Percentiles rank a stretch among this genome's conserved stretches.
Conservation (phyloP, 2,329 filamentous ascomycete species). For the Pseudogymnoascus destructans region DNA sequence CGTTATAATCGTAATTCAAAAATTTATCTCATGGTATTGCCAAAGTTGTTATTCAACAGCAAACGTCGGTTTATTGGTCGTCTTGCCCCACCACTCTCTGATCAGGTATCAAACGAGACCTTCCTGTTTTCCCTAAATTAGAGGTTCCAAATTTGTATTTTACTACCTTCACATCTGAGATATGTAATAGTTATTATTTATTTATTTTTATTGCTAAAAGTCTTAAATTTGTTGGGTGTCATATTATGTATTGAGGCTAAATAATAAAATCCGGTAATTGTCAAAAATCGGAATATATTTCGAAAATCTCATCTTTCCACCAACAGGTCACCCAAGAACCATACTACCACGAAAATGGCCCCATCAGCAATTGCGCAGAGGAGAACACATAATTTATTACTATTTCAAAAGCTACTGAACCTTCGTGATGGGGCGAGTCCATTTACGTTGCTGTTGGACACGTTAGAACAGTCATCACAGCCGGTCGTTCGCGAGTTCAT, state of each 20-base stretch:
- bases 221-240: not conserved
- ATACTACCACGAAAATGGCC: constrained; percentile 33
- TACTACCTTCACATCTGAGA: not conserved
- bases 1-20: not conserved
- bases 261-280: not conserved
- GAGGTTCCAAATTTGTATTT: not conserved
- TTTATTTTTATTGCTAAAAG: not conserved
- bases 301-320: not conserved
- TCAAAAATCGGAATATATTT: not conserved
- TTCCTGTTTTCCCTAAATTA: not conserved
- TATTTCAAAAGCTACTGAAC: constrained; percentile 71
- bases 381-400: constrained; percentile 69
- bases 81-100: not conserved
- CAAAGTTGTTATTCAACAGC: not conserved
- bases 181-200: not conserved
- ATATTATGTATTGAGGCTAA: not conserved
- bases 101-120: not conserved
- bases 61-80: not conserved
- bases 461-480: constrained; percentile 64
- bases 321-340: not conserved
- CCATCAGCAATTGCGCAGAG: constrained; percentile 49
- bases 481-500: constrained; percentile 63
- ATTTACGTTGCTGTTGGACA: constrained; percentile 76
- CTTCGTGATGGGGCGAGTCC: constrained; percentile 70
- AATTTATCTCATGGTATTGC: not conserved